Conservation (phyloP, 495 filamentous ascomycete genomes). For the Emericellopsis terricola region DNA sequence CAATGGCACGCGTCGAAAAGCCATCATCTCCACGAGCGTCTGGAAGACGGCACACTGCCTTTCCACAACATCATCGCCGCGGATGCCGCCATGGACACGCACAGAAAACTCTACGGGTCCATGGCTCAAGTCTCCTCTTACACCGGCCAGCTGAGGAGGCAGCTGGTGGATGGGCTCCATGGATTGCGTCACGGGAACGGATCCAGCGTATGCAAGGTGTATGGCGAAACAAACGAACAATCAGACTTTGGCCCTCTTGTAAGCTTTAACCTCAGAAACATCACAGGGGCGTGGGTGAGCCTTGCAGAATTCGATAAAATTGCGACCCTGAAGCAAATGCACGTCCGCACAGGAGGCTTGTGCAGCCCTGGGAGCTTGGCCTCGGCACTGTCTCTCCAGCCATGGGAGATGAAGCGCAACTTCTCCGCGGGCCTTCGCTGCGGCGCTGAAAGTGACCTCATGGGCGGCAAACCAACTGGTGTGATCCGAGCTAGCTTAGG, state of each 20-base stretch:
- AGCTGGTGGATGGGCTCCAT: slow-evolving; percentile 38
- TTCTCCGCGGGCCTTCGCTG: slow-evolving; percentile 68
- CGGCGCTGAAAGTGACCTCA: slow-evolving; percentile 61
- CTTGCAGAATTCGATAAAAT: slow-evolving; percentile 74
- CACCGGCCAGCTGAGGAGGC: slow-evolving; percentile 42
- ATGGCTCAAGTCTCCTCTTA: slow-evolving; percentile 61
- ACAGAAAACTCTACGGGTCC: slow-evolving; percentile 48
- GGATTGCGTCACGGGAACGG: slow-evolving; percentile 51
- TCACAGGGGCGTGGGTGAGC: slow-evolving; percentile 51
- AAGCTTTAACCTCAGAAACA: slow-evolving; percentile 63
- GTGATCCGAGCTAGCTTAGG: slow-evolving; percentile 73
- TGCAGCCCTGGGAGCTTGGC: slow-evolving; percentile 87
- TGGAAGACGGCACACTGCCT: slow-evolving; percentile 84
- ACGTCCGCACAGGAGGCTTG: slow-evolving; percentile 68
- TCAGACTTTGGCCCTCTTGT: slow-evolving; percentile 45
- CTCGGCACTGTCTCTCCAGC: slow-evolving; percentile 42
- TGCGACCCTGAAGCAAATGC: slow-evolving; percentile 57
- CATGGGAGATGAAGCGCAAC: slow-evolving; percentile 64
- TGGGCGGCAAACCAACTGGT: slow-evolving; percentile 71
- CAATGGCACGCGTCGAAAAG: slow-evolving; percentile 61
- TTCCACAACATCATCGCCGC: slow-evolving; percentile 79
- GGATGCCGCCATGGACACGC: slow-evolving; percentile 50
- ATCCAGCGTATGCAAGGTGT: slow-evolving; percentile 42
- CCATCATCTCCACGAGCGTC: slow-evolving; percentile 51
- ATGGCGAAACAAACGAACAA: slow-evolving; percentile 24